Conservation (phyloP, 2,329 filamentous ascomycete species). For the Penicillium sp. region DNA sequence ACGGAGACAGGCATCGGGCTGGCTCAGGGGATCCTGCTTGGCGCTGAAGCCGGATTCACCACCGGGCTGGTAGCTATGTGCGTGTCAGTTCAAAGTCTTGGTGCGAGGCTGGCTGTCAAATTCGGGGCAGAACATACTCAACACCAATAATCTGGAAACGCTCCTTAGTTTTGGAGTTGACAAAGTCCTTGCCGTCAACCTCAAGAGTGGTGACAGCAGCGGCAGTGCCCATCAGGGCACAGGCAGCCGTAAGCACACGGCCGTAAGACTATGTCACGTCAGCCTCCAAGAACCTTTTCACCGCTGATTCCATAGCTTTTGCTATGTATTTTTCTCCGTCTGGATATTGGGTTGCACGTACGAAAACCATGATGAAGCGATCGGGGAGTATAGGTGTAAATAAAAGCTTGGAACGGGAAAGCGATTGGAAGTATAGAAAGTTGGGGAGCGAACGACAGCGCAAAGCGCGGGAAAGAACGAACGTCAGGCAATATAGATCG, state of each 20-base stretch:
- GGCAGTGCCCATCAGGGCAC: conserved; percentile 47
- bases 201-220: conserved; percentile 57
- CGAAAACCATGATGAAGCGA: conserved; percentile 3
- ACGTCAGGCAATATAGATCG: conserved; percentile 9
- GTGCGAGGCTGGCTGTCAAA: neutral
- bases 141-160: conserved; percentile 64
- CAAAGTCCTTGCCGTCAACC: conserved; percentile 61
- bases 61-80: conserved; percentile 60
- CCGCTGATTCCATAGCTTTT: neutral
- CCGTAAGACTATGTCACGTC: conserved; percentile 24
- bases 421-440: neutral
- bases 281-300: neutral
- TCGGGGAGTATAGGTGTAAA: neutral
- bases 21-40: conserved; percentile 56
- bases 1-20: conserved; percentile 59
- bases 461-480: conserved; percentile 18
- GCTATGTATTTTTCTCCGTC: neutral
- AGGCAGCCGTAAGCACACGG: conserved; percentile 41
- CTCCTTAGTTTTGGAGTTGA: conserved; percentile 58
- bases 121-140: conserved; percentile 45
- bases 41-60: conserved; percentile 59
- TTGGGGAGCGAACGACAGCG: conserved; percentile 22
- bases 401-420: neutral
- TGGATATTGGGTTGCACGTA: neutral
- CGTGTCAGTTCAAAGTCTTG: conserved; percentile 6